These are phyloP conservation scores for Euryodendron excelsum DNA, from an alignment of 148 eudicot genomes.

Conservation along the genomic window DNA sequence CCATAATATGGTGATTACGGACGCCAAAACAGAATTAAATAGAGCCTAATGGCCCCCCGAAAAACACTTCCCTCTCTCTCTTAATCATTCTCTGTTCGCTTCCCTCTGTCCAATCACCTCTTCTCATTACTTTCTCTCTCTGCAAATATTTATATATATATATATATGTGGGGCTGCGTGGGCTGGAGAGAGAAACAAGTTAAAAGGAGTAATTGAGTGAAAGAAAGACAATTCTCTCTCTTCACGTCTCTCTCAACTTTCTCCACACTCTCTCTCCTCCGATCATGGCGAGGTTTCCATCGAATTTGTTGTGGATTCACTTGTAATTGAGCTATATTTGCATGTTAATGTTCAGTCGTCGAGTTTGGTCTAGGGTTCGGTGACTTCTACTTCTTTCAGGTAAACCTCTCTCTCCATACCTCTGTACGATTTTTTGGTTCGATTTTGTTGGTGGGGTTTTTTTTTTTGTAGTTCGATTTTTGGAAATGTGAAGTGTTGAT, in stretches of 20 bases:
- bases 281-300: neutral
- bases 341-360: neutral
- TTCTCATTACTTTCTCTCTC: neutral
- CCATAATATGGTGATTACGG: neutral
- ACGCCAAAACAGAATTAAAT: conserved; percentile 5
- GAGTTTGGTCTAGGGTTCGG: conserved; percentile 16
- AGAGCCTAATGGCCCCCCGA: neutral
- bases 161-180: neutral
- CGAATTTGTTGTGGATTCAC: conserved; percentile 1
- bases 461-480: neutral
- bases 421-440: too few species aligned
- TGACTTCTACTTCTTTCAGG: conserved; percentile 9
- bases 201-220: conserved; percentile 10
- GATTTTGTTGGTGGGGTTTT: neutral
- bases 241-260: neutral
- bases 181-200: neutral
- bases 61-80: neutral
- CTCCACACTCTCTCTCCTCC: neutral
- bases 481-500: neutral
- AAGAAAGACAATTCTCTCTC: conserved; percentile 5
- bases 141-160: neutral
- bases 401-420: neutral
- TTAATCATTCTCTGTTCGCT: conserved; percentile 11
- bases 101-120: conserved; percentile 8
- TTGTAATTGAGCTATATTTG: neutral